Base-by-base conservation (phyloP, 139 green algal genomes). In the Tetraselmis striata region DNA sequence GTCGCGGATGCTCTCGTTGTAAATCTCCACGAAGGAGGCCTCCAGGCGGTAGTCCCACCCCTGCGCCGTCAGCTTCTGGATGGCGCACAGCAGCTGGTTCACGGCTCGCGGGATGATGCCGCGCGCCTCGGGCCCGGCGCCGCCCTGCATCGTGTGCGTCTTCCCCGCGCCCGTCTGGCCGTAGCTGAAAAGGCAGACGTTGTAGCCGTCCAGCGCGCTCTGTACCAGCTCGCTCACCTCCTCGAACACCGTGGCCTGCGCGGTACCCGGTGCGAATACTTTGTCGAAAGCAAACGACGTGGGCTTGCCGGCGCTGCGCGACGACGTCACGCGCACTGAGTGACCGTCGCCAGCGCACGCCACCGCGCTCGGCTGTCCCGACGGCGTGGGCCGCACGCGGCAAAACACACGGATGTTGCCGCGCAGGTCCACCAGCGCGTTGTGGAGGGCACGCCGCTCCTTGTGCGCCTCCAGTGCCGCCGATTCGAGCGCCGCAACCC, bases 131-230 rank as follows among this genome's bases (percentile, higher is more conserved):
- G 83, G 59, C 2, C 75, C 77, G 1, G 32, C 27, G n/a, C 80
- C 80, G n/a, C 91, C 94, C 84, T 94, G 93, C 96, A 99, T 99
- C 1, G 96, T 99, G 93, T 98, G 92, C 2, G 96, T 99, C 90
- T 99, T 99, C 67, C 96, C 96, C 0, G 93, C 94, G 1, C 96
- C 96, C 11, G 96, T 99, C 91, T 99, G 96, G 30, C 96, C 96
- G 86, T 99, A 99, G 58, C 86, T 94, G 86, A 99, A 99, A 27
- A 99, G 90, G 92, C 96, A 99, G n/a, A 98, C 96, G 86, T 98
- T 93, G 90, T 96, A 99, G 81, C 96, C 96, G 84, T 99, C 96
- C 29, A 99, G 88, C 0, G 96, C 96, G 25, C 80, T 92, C 86
- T 99, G 96, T 75, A 99, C 94, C 31, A 99, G 91, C 86, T 98